These are phyloP conservation scores for Elongisporangium senticosum DNA, from an alignment of 352 stramenopile genomes.

Conservation along the genomic window DNA sequence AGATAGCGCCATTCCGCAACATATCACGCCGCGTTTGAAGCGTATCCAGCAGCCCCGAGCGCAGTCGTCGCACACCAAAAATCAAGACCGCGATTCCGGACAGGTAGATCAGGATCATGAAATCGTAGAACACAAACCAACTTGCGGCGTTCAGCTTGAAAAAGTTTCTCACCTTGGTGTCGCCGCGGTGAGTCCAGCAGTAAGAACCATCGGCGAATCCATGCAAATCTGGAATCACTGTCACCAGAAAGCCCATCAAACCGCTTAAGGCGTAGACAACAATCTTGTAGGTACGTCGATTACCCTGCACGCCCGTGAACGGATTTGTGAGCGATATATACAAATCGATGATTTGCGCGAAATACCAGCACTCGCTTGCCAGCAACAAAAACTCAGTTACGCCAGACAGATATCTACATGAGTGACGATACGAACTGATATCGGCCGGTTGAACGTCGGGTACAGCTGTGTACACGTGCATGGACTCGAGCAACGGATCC, in stretches of 20 bases:
- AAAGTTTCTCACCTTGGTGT: constrained; percentile 40
- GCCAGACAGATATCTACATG: constrained; percentile 57
- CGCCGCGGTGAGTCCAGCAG: constrained; percentile 71
- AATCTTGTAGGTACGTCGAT: constrained; percentile 56
- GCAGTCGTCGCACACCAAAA: constrained; percentile 58
- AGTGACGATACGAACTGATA: constrained; percentile 3
- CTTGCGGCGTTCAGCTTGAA: constrained; percentile 65
- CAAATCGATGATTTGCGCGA: constrained; percentile 68
- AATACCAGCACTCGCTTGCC: constrained; percentile 79
- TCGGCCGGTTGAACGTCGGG: constrained; percentile 3
- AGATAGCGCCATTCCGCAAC: constrained; percentile 70
- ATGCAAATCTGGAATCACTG: constrained; percentile 16
- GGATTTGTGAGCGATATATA: constrained; percentile 79
- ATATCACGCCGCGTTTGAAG: constrained; percentile 72
- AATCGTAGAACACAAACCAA: constrained; percentile 80
- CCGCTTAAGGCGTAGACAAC: constrained; percentile 49
- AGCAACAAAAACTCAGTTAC: constrained; percentile 78
- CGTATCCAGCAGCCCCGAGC: constrained; percentile 64
- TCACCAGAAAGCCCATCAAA: constrained; percentile 28
- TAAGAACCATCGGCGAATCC: constrained; percentile 70
- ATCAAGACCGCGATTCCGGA: constrained; percentile 63
- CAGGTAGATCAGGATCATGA: constrained; percentile 83
- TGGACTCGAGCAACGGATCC: constrained; percentile 51
- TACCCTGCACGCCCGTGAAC: constrained; percentile 75
- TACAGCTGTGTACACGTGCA: constrained; percentile 32